Evolutionary conservation across 2,329 filamentous ascomycete species (phyloP).

Genomic region (Hypomyces rosellus): DNA sequence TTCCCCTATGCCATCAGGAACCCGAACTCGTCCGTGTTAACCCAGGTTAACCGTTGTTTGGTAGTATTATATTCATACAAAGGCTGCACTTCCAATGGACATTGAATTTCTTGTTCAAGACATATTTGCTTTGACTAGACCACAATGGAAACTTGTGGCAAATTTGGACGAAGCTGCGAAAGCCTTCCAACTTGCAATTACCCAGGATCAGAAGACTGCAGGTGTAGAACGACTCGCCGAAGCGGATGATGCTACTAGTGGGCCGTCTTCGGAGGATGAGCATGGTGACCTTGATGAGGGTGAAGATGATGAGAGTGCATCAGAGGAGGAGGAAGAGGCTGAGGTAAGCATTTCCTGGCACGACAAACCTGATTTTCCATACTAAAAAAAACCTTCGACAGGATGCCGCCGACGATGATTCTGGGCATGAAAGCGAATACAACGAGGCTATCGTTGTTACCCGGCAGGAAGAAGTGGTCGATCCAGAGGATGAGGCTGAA

Average conservation of each 20-base stretch:
- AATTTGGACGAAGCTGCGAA: constrained; percentile 77
- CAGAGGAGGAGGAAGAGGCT: constrained; percentile 54
- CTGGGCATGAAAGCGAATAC: constrained; percentile 54
- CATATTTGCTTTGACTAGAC: constrained; percentile 74
- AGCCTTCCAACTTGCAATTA: constrained; percentile 80
- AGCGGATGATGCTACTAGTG: constrained; percentile 65
- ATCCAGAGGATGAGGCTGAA: constrained; percentile 91
- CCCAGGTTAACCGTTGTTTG: constrained; percentile 5
- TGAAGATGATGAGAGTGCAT: constrained; percentile 55
- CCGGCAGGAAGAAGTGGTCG: constrained; percentile 79
- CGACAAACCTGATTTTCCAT: constrained; percentile 36
- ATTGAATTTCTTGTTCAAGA: constrained; percentile 96
- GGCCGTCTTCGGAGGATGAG: constrained; percentile 70
- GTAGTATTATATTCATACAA: constrained; percentile 87
- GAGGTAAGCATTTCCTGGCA: constrained; percentile 37
- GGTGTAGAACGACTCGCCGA: constrained; percentile 65
- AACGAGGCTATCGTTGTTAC: constrained; percentile 89
- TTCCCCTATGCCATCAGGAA: neutral
- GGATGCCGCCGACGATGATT: constrained; percentile 41
- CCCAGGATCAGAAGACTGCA: constrained; percentile 78
- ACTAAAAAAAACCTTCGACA: constrained; percentile 39
- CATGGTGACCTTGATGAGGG: constrained; percentile 61
- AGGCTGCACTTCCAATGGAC: constrained; percentile 87
- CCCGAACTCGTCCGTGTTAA: neutral
- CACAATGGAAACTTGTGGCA: constrained; percentile 84